A percentile compares a stretch with the other conserved stretches of the same genome.
These are phyloP conservation scores for Dryas alaskensis DNA, from an alignment of 306 rosid species.

Conservation along the genomic window DNA sequence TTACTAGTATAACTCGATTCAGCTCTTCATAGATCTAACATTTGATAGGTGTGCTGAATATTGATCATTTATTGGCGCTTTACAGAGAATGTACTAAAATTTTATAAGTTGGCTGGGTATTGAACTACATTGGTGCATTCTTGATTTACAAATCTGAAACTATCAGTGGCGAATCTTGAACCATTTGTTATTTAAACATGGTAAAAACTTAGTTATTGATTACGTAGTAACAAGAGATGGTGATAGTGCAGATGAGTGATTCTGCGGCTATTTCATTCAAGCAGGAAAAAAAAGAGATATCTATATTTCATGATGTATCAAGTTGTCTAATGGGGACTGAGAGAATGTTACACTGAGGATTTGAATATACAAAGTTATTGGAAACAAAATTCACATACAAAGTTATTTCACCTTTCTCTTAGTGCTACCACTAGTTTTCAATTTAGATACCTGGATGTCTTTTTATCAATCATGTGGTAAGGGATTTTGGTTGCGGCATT, in stretches of 20 bases:
- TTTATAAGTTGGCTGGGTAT: background rate
- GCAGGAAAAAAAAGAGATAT: no score
- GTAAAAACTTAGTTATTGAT: background rate
- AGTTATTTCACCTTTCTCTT: constrained; percentile 1
- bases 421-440: background rate
- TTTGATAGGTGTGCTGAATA: no score
- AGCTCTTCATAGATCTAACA: no score
- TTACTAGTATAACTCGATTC: background rate
- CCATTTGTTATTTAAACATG: background rate
- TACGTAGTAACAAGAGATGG: background rate
- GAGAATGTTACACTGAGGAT: no score
- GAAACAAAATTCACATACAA: background rate
- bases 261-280: no score
- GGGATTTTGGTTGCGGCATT: background rate
- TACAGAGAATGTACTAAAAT: background rate
- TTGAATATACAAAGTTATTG: background rate
- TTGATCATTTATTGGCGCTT: background rate
- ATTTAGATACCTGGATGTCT: background rate
- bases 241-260: no score
- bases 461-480: background rate
- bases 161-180: background rate
- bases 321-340: no score
- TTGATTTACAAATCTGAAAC: no score
- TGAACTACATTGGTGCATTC: no score
- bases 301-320: no score